phyloP scores from a whole-genome alignment of 2,329 filamentous ascomycete genomes.

The Pseudogymnoascus sp. region DNA sequence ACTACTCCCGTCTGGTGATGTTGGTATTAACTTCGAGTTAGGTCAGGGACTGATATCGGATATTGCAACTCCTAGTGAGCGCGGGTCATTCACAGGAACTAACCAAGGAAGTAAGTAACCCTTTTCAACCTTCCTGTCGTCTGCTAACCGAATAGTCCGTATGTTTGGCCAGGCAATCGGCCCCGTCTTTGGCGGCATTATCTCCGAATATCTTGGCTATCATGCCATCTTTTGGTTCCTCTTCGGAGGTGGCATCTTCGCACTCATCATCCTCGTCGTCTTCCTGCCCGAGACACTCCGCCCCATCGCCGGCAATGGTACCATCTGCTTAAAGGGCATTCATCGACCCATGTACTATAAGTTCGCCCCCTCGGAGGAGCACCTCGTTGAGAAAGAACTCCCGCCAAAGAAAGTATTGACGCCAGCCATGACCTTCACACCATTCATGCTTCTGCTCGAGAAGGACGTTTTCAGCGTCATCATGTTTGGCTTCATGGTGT shows the following conservation, averaged over 20 bases:
- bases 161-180: conserved; percentile 39
- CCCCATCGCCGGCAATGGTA: conserved; percentile 33
- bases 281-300: conserved; percentile 36
- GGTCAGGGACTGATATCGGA: conserved; percentile 35
- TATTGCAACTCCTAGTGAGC: conserved; percentile 30
- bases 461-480: conserved; percentile 39
- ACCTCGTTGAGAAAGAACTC: conserved; percentile 9
- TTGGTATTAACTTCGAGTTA: conserved; percentile 11
- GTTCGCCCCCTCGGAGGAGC: conserved; percentile 15
- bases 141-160: conserved; percentile 25
- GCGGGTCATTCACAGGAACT: conserved; percentile 33
- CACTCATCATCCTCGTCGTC: conserved; percentile 29
- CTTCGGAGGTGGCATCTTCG: conserved; percentile 24
- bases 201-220: conserved; percentile 31
- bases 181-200: conserved; percentile 35
- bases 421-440: conserved; percentile 29
- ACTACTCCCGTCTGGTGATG: background rate
- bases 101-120: conserved; percentile 30
- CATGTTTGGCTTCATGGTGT: conserved; percentile 37
- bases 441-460: conserved; percentile 35
- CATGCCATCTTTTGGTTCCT: conserved; percentile 36
- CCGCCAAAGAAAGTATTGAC: conserved; percentile 25
- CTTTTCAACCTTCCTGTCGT: background rate
- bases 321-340: conserved; percentile 31
- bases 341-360: conserved; percentile 34